Percentiles rank a stretch among this genome's conserved stretches.
These are phyloP conservation scores for Moesziomyces antarcticus DNA, from an alignment of 1,284 basidiomycete genomes.

Conservation along the genomic window DNA sequence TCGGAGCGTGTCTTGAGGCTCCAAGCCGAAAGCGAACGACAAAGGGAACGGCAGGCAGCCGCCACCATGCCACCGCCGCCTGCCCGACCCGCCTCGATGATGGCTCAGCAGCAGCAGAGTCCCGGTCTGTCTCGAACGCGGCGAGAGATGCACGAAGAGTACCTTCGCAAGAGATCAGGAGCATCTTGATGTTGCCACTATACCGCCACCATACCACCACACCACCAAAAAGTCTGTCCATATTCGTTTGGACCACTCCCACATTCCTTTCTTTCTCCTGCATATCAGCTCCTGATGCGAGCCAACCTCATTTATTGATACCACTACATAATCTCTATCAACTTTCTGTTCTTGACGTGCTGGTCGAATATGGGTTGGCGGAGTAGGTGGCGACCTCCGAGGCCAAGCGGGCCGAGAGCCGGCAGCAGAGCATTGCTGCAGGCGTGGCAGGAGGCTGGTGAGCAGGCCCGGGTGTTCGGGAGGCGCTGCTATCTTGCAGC, in stretches of 20 bases:
- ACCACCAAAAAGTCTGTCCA: too few relatives aligned
- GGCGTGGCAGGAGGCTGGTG: too few relatives aligned
- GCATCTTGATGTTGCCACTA: not conserved
- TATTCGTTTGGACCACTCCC: too few relatives aligned
- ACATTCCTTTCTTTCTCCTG: not conserved
- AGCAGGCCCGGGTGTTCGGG: too few relatives aligned
- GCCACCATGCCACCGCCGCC: conserved; percentile 33
- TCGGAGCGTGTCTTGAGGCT: conserved; percentile 27
- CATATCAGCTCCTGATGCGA: not conserved
- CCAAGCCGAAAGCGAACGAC: conserved; percentile 22
- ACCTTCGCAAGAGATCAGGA: conserved; percentile 16
- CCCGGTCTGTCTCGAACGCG: conserved; percentile 16
- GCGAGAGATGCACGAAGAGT: conserved; percentile 39
- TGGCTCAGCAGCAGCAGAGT: conserved; percentile 2
- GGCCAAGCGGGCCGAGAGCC: too few relatives aligned
- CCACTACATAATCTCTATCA: not conserved
- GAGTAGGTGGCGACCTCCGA: not conserved
- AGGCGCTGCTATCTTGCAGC: too few relatives aligned
- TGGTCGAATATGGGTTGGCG: too few relatives aligned
- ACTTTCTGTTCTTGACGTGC: not conserved
- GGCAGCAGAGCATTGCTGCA: too few relatives aligned
- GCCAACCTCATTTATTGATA: conserved; percentile 8
- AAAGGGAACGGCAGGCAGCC: conserved; percentile 17
- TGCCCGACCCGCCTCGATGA: conserved; percentile 1
- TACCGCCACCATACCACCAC: not conserved